These are phyloP conservation scores for Sphaerulina musiva DNA, from an alignment of 2,329 filamentous ascomycete species.

Conservation along the genomic window DNA sequence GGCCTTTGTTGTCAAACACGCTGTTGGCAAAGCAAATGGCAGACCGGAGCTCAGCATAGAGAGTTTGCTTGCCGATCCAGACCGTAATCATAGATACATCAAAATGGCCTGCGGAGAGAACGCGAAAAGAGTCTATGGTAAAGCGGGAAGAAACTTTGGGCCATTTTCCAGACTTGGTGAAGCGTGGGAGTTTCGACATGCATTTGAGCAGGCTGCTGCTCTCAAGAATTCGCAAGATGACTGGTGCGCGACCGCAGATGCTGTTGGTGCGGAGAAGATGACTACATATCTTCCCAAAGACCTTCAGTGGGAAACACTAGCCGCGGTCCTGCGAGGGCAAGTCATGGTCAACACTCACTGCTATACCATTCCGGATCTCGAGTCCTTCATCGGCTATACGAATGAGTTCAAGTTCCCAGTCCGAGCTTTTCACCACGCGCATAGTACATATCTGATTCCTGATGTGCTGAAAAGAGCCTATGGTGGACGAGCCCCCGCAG, in stretches of 20 bases:
- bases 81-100: conserved; percentile 61
- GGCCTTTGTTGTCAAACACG: conserved; percentile 62
- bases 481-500: conserved; percentile 39
- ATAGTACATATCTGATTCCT: conserved; percentile 60
- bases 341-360: conserved; percentile 66
- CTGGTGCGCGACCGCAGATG: conserved; percentile 57
- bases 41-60: conserved; percentile 56
- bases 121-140: conserved; percentile 56
- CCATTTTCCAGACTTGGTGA: conserved; percentile 60
- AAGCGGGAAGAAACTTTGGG: conserved; percentile 43
- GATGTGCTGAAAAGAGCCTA: conserved; percentile 47
- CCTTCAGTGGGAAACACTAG: conserved; percentile 57
- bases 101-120: conserved; percentile 72
- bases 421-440: conserved; percentile 63
- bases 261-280: conserved; percentile 47
- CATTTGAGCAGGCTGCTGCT: conserved; percentile 39
- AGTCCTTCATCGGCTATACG: conserved; percentile 62
- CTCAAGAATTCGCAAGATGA: conserved; percentile 58
- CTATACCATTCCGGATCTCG: conserved; percentile 61
- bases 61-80: conserved; percentile 61
- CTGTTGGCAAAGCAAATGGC: conserved; percentile 54
- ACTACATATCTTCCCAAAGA: conserved; percentile 55
- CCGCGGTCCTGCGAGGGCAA: conserved; percentile 58
- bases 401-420: conserved; percentile 65
- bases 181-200: conserved; percentile 44